Evolutionary conservation across 306 rosid species (phyloP).

Genomic region (Medicago arabica): DNA sequence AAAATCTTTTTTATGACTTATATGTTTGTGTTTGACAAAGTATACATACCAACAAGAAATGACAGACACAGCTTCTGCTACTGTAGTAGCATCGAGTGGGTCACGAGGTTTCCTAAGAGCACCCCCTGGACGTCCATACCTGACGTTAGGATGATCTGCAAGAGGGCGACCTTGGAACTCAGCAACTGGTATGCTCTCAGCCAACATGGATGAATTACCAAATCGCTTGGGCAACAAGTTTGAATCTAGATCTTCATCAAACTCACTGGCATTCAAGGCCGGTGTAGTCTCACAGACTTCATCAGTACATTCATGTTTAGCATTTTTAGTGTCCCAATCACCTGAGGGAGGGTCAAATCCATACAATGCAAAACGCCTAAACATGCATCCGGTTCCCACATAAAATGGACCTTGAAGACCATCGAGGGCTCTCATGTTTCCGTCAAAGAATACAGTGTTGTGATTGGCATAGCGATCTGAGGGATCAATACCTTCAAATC

Average conservation of each 20-base stretch:
- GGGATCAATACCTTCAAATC: slow-evolving; percentile 68
- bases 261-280: slow-evolving; percentile 57
- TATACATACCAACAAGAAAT: slow-evolving; percentile 79
- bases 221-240: slow-evolving; percentile 79
- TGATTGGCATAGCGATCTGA: slow-evolving; percentile 67
- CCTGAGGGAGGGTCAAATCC: slow-evolving; percentile 80
- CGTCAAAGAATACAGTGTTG: slow-evolving; percentile 63
- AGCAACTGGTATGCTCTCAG: slow-evolving; percentile 67
- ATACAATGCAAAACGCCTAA: slow-evolving; percentile 77
- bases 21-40: background rate
- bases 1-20: background rate
- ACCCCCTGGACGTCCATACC: slow-evolving; percentile 82
- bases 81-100: slow-evolving; percentile 78
- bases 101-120: slow-evolving; percentile 67
- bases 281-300: slow-evolving; percentile 43
- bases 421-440: slow-evolving; percentile 67
- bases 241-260: slow-evolving; percentile 74
- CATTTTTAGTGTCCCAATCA: slow-evolving; percentile 34
- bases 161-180: slow-evolving; percentile 90
- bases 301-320: background rate
- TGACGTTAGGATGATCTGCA: slow-evolving; percentile 77
- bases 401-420: slow-evolving; percentile 82
- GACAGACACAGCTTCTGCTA: slow-evolving; percentile 82
- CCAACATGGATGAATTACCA: slow-evolving; percentile 78
- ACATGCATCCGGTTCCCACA: slow-evolving; percentile 93